Percentiles rank a stretch among this genome's conserved stretches.
Evolutionary conservation across 1,139 yeast genomes (phyloP).

Genomic region (Williopsis jadinii): DNA sequence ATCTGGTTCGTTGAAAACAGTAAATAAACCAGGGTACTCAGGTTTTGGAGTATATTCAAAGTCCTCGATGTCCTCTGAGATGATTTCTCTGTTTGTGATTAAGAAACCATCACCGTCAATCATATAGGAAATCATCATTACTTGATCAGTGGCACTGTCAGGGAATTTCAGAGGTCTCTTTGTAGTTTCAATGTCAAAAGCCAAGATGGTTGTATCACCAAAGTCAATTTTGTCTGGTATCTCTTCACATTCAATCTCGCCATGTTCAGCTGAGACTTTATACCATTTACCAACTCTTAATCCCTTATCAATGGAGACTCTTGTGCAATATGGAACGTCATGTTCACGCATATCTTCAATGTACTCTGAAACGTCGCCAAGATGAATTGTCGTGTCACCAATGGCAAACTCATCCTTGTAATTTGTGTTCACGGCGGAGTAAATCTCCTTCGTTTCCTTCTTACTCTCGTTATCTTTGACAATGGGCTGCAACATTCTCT

Average conservation of each 20-base stretch:
- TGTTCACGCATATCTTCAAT: conserved; percentile 84
- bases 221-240: conserved; percentile 77
- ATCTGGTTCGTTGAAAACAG: conserved; percentile 84
- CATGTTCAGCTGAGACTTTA: conserved; percentile 59
- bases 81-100: conserved; percentile 90
- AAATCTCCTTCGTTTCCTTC: conserved; percentile 64
- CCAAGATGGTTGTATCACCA: conserved; percentile 95
- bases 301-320: conserved; percentile 85
- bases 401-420: conserved; percentile 26
- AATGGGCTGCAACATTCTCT: conserved; percentile 62
- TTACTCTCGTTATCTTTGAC: conserved; percentile 60
- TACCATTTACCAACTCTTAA: conserved; percentile 97
- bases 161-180: conserved; percentile 96
- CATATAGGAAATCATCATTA: conserved; percentile 99
- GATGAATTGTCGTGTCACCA: conserved; percentile 5
- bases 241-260: conserved; percentile 50
- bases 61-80: conserved; percentile 90
- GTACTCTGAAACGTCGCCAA: conserved; percentile 43
- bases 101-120: conserved; percentile 95
- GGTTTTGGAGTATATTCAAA: conserved; percentile 97
- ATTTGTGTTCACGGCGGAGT: conserved; percentile 45
- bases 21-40: conserved; percentile 86
- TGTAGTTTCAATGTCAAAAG: conserved; percentile 97
- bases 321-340: conserved; percentile 94
- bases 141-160: conserved; percentile 84